phyloP scores from a whole-genome alignment of 2,329 filamentous ascomycete species.

The Dissoconium aciculare region DNA sequence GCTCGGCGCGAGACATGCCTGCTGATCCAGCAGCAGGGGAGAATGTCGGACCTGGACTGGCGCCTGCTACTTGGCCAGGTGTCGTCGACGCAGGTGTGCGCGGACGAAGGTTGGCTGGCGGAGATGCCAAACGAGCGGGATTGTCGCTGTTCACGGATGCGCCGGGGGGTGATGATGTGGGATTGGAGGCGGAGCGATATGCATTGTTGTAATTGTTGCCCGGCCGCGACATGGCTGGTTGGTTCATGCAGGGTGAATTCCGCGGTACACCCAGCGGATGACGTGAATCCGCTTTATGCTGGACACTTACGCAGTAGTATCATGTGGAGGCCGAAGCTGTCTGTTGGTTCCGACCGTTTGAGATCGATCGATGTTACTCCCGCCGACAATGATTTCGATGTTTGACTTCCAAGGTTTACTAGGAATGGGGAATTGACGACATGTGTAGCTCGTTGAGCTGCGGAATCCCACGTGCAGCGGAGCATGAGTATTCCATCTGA shows the following conservation, averaged over 20 bases:
- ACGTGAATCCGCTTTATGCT: too few relatives aligned
- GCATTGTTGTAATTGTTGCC: slow-evolving; percentile 5
- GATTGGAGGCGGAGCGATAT: slow-evolving; percentile 4
- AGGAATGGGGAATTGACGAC: too few relatives aligned
- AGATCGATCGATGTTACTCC: too few relatives aligned
- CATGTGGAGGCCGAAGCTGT: too few relatives aligned
- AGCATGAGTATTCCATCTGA: too few relatives aligned
- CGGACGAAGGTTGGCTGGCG: slow-evolving; percentile 2
- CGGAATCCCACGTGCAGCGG: too few relatives aligned
- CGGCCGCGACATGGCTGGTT: slow-evolving; percentile 5
- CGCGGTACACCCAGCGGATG: background rate
- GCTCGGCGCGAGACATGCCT: slow-evolving; percentile 46
- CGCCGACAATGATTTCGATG: too few relatives aligned
- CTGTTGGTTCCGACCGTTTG: too few relatives aligned
- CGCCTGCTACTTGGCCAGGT: background rate
- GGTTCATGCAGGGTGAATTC: background rate
- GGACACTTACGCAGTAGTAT: too few relatives aligned
- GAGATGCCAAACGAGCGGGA: slow-evolving; percentile 2
- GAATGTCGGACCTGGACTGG: slow-evolving; percentile 1
- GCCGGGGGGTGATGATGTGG: background rate
- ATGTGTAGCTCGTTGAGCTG: too few relatives aligned
- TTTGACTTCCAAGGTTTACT: too few relatives aligned
- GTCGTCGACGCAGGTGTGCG: slow-evolving; percentile 1
- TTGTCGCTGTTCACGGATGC: slow-evolving; percentile 3
- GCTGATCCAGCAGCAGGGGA: slow-evolving; percentile 3